These are phyloP conservation scores for Beauveria sp. DNA, from an alignment of 2,329 filamentous ascomycete genomes.

Conservation along the genomic window DNA sequence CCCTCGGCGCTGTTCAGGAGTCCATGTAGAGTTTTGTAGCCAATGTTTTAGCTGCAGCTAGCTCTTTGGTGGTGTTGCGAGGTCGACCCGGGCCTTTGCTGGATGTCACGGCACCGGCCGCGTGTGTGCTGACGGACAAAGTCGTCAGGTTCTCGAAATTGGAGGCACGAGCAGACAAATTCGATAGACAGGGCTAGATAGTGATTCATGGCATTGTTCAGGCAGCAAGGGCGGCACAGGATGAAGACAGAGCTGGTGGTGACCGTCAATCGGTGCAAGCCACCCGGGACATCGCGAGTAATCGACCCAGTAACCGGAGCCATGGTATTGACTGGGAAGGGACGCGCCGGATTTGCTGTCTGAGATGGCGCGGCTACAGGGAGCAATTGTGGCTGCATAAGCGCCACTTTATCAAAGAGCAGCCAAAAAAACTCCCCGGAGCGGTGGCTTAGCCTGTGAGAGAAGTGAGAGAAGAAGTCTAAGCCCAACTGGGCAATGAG, in stretches of 20 bases:
- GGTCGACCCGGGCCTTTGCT: not conserved
- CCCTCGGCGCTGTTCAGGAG: not conserved
- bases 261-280: conserved; percentile 1
- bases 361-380: conserved; percentile 2
- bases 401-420: conserved; percentile 4
- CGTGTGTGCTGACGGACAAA: not conserved
- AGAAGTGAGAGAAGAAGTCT: conserved; percentile 15
- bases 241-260: not conserved
- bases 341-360: not conserved
- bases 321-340: not conserved
- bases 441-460: conserved; percentile 1
- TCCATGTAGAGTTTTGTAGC: not conserved
- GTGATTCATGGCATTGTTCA: not conserved
- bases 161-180: not conserved
- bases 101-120: not conserved
- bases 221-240: not conserved
- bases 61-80: not conserved
- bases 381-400: conserved; percentile 1
- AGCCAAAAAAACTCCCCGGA: not conserved
- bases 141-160: not conserved
- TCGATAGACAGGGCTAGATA: too few relatives aligned
- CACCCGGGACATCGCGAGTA: conserved; percentile 1
- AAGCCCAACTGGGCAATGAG: conserved; percentile 8
- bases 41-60: not conserved
- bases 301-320: not conserved